These are phyloP conservation scores for Chytriomyces sp. DNA, from an alignment of 192 early-diverging fungal genomes.

Conservation along the genomic window DNA sequence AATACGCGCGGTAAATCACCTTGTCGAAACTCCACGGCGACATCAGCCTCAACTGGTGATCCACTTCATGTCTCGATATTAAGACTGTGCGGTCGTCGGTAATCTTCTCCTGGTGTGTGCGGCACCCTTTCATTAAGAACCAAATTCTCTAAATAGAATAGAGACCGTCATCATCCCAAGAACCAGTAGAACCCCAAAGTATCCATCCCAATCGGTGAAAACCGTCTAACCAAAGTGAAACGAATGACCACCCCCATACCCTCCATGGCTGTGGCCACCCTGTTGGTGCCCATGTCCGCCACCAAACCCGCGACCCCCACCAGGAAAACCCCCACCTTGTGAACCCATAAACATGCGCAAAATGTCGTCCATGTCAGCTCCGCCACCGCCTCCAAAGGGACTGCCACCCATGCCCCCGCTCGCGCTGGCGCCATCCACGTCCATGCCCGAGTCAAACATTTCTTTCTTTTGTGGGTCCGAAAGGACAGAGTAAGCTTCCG, in stretches of 20 bases:
- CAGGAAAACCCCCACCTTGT: conserved; percentile 27
- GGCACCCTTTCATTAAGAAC: too few relatives aligned
- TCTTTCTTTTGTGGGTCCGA: conserved; percentile 81
- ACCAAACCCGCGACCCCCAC: neutral
- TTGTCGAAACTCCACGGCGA: too few relatives aligned
- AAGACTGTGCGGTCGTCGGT: too few relatives aligned
- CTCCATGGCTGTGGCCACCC: neutral
- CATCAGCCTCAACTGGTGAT: too few relatives aligned
- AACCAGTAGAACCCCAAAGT: too few relatives aligned
- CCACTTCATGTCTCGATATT: too few relatives aligned
- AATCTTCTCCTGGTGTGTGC: too few relatives aligned
- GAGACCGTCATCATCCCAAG: too few relatives aligned
- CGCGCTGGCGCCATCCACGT: conserved; percentile 71
- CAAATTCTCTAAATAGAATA: too few relatives aligned
- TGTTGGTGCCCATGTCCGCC: too few relatives aligned
- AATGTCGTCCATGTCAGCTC: conserved; percentile 54
- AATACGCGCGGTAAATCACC: too few relatives aligned
- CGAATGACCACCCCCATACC: neutral
- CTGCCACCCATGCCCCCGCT: conserved; percentile 32
- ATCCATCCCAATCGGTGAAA: too few relatives aligned
- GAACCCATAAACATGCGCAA: conserved; percentile 40
- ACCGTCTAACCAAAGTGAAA: neutral
- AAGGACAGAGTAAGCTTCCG: conserved; percentile 78
- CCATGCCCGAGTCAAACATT: conserved; percentile 77
- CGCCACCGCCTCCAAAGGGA: conserved; percentile 28